Conservation (phyloP, 805 yeast genomes). For the Tanozyma kutaoensis region DNA sequence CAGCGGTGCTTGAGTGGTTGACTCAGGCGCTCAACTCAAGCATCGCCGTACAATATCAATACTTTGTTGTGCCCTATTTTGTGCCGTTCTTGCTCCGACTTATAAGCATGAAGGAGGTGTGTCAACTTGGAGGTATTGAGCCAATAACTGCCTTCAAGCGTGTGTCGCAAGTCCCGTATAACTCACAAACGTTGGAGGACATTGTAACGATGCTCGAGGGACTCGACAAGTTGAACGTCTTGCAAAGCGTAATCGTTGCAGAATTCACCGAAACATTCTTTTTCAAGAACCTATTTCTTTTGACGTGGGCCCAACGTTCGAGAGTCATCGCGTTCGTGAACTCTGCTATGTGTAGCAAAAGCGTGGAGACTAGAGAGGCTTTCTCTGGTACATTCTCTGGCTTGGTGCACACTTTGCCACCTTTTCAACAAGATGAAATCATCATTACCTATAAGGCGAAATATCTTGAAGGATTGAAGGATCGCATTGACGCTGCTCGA, state of each 20-base stretch:
- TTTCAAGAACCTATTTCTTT: conserved; percentile 48
- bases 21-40: conserved; percentile 40
- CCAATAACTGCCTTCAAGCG: conserved; percentile 33
- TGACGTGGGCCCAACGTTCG: conserved; percentile 33
- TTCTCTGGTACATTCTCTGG: conserved; percentile 71
- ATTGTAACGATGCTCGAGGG: conserved; percentile 27
- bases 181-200: conserved; percentile 6
- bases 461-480: conserved; percentile 17
- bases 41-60: conserved; percentile 37
- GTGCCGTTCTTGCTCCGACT: conserved; percentile 59
- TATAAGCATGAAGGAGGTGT: conserved; percentile 63
- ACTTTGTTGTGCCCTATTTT: conserved; percentile 34
- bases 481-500: conserved; percentile 1
- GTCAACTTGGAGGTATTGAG: conserved; percentile 50
- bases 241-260: conserved; percentile 54
- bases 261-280: conserved; percentile 59
- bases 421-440: conserved; percentile 27
- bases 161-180: conserved; percentile 30
- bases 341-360: conserved; percentile 42
- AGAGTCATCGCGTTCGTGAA: conserved; percentile 39
- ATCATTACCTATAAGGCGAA: conserved; percentile 24
- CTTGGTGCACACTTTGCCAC: conserved; percentile 53
- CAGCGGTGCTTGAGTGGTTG: conserved; percentile 54
- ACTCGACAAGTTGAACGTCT: conserved; percentile 18
- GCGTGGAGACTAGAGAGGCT: conserved; percentile 61